phyloP scores from a whole-genome alignment of 306 rosid genomes.

The Prunus dulcis region DNA sequence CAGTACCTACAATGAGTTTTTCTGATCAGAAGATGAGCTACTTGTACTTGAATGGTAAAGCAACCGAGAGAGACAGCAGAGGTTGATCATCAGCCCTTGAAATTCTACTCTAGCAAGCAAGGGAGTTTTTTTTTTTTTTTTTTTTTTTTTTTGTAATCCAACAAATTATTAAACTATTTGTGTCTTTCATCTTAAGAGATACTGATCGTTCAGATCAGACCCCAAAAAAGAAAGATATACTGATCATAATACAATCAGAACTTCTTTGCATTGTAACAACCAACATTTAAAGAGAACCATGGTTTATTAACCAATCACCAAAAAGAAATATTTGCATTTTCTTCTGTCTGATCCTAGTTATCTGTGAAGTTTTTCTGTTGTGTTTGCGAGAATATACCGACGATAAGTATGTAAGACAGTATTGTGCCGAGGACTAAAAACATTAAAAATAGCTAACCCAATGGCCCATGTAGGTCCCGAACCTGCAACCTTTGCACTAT shows the following conservation, averaged over 20 bases:
- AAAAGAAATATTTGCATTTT: too few relatives aligned
- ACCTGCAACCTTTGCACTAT: conserved; percentile 19
- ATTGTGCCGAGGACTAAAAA: neutral
- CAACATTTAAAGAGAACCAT: too few relatives aligned
- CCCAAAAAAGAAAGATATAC: too few relatives aligned
- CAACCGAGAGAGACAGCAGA: conserved; percentile 34
- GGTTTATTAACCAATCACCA: too few relatives aligned
- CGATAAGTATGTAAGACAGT: too few relatives aligned
- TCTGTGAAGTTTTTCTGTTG: too few relatives aligned
- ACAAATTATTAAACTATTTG: neutral
- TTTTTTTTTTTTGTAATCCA: neutral
- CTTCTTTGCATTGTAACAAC: too few relatives aligned
- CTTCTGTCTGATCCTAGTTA: too few relatives aligned
- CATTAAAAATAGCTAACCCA: rapidly evolving
- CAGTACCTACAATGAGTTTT: conserved; percentile 25
- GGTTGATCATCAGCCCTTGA: conserved; percentile 15
- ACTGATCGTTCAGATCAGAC: neutral
- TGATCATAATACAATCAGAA: neutral
- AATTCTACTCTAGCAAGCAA: neutral
- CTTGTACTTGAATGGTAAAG: conserved; percentile 49
- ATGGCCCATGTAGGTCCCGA: conserved; percentile 24
- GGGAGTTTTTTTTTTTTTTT: neutral
- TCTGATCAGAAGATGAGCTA: conserved; percentile 24
- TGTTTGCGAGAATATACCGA: too few relatives aligned
- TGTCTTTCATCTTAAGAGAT: neutral